Base-by-base conservation (phyloP, 2,329 filamentous ascomycete species). In the Scedosporium aurantiacum region DNA sequence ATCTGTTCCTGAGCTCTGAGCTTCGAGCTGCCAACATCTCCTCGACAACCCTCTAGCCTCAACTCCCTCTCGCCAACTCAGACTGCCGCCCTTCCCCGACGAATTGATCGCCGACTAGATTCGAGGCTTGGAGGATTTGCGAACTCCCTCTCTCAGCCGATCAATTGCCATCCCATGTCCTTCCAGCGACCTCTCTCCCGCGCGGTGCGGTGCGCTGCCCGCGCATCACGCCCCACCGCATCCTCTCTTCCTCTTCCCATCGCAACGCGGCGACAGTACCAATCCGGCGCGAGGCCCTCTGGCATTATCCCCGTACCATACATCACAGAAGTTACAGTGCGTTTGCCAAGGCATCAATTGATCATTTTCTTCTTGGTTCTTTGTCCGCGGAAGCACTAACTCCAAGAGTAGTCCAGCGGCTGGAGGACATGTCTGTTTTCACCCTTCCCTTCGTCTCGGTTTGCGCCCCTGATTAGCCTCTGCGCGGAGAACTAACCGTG, bases 361-460 rank as follows among this genome's bases (percentile, higher is more conserved):
- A n/a, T n/a, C n/a, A n/a, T 56, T 60, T 65, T 60, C 60, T 25
- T n/a, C n/a, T n/a, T n/a, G n/a, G n/a, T 14, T 58, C 18, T 6
- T 43, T 43, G 43, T 25, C 58, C 52, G 60, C 63, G 28, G 62
- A 52, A 27, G 56, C 50, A 61, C 74, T 76, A 63, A 76, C 40
- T 3, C 18, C 21, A 41, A 32, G 21, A n/a, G 43, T 68, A 91
- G 88, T 82, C 86, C 68, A 86, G 86, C 66, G 88, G 88, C 64
- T 89, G 88, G 82, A 86, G 87, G 72, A 90, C 87, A 73, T 90
- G 88, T 91, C 78, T 66, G 84, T 80, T 65, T 57, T 50, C 50
- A 57, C 61, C 25, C 47, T 21, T 27, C 12, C 10, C n/a, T n/a
- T 18, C n/a, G 6, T n/a, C 7, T 12, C 6, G 32, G 32, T 37